A percentile compares a stretch with the other conserved stretches of the same genome.
Evolutionary conservation across 495 filamentous ascomycete genomes (phyloP).

Genomic region (Cenococcum geophilum): DNA sequence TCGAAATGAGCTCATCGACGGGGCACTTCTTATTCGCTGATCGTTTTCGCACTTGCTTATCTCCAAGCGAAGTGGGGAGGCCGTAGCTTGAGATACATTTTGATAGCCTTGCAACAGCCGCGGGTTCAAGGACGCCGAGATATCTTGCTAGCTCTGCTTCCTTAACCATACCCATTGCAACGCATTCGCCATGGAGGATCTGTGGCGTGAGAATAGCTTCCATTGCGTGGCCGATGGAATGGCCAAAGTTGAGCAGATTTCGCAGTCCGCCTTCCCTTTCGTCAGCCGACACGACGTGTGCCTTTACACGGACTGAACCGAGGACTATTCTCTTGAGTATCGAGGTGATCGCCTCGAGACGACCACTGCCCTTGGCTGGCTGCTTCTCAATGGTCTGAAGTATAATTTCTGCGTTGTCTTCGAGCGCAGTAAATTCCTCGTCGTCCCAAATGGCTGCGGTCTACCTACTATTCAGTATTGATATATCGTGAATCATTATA

Average conservation of each 20-base stretch:
- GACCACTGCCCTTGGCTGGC: constrained; percentile 43
- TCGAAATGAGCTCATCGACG: constrained; percentile 78
- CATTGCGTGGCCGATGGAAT: constrained; percentile 95
- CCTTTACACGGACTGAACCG: constrained; percentile 85
- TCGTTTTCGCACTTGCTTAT: constrained; percentile 75
- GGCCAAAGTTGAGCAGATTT: constrained; percentile 94
- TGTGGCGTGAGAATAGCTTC: constrained; percentile 95
- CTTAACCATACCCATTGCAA: constrained; percentile 97
- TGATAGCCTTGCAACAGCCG: constrained; percentile 79
- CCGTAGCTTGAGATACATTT: constrained; percentile 94
- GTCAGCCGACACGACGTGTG: constrained; percentile 85
- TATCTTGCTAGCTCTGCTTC: constrained; percentile 90
- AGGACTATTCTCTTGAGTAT: constrained; percentile 82
- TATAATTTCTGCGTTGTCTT: constrained; percentile 69
- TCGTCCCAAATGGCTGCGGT: constrained; percentile 95
- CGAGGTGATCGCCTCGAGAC: constrained; percentile 62
- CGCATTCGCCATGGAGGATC: constrained; percentile 89
- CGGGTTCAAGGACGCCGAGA: constrained; percentile 77
- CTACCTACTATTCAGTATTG: constrained; percentile 33
- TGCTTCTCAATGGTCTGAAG: constrained; percentile 55
- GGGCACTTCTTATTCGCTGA: constrained; percentile 85
- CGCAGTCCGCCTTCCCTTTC: constrained; percentile 91
- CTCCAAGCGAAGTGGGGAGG: constrained; percentile 77
- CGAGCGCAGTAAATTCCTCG: constrained; percentile 76
- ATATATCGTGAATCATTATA: not conserved